Conservation (phyloP, 345 rosid genomes). For the Ceriops decandra region DNA sequence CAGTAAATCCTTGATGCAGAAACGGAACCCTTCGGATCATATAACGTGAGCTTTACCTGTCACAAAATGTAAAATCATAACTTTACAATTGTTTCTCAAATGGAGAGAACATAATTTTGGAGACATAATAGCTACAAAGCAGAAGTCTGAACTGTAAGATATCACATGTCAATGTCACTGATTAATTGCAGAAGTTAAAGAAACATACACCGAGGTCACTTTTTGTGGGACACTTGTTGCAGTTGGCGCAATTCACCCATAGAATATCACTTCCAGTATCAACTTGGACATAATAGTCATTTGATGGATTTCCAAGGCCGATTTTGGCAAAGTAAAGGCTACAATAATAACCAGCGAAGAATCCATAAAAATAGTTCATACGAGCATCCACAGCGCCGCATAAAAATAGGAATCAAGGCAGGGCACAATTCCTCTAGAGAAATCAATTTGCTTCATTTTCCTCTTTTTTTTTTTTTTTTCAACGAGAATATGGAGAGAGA, state of each 20-base stretch:
- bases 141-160: background rate
- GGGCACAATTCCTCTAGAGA: no score
- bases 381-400: no score
- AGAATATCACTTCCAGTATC: constrained; percentile 93
- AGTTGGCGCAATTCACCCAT: constrained; percentile 77
- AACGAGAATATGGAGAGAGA: no score
- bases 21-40: constrained; percentile 49
- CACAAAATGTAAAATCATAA: constrained; percentile 3
- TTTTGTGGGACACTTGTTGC: constrained; percentile 63
- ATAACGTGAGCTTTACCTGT: constrained; percentile 57
- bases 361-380: background rate
- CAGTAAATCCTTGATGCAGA: constrained; percentile 46
- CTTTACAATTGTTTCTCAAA: background rate
- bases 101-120: background rate
- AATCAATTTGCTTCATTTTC: no score
- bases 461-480: no score
- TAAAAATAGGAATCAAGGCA: no score
- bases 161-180: background rate
- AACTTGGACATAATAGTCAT: constrained; percentile 78
- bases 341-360: constrained; percentile 20
- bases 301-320: constrained; percentile 67
- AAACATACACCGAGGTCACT: constrained; percentile 69
- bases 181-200: constrained; percentile 3
- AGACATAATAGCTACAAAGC: background rate
- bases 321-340: constrained; percentile 77